A percentile compares a stretch with the other conserved stretches of the same genome.
Conservation (phyloP, 805 yeast species). For the Candida ipomoeae region DNA sequence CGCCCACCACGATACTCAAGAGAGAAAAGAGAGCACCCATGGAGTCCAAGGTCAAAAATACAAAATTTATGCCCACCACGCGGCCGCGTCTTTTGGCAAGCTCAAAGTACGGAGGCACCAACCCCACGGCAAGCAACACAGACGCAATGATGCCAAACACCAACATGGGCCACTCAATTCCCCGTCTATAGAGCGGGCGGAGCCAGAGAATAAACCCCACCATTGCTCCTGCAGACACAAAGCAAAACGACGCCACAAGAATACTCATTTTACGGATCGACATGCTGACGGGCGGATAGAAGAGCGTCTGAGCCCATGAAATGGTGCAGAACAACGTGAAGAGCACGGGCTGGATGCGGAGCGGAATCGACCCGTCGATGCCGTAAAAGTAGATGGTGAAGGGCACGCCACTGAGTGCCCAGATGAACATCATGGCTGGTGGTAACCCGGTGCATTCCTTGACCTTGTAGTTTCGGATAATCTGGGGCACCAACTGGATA, state of each 20-base stretch:
- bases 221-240: constrained; percentile 50
- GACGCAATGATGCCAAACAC: constrained; percentile 81
- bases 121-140: constrained; percentile 67
- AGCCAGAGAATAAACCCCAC: constrained; percentile 70
- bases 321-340: constrained; percentile 67
- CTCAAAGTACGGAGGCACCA: constrained; percentile 87
- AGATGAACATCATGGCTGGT: constrained; percentile 79
- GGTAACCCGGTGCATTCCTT: constrained; percentile 87
- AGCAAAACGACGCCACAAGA: constrained; percentile 35
- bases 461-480: constrained; percentile 63
- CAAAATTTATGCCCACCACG: constrained; percentile 85
- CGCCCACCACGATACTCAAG: constrained; percentile 51
- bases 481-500: constrained; percentile 83
- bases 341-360: constrained; percentile 83
- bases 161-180: constrained; percentile 72
- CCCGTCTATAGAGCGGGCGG: constrained; percentile 45
- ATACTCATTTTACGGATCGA: constrained; percentile 32
- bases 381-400: constrained; percentile 80
- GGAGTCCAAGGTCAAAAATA: constrained; percentile 71
- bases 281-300: constrained; percentile 63
- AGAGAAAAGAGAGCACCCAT: constrained; percentile 77
- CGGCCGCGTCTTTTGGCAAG: constrained; percentile 72
- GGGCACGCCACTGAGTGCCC: constrained; percentile 73
- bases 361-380: constrained; percentile 66
- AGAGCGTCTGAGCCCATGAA: constrained; percentile 58